Evolutionary conservation across 495 filamentous ascomycete genomes (phyloP), one percentile per base, ranked within the genome.

Genomic region (Penicillium malachiteum): DNA sequence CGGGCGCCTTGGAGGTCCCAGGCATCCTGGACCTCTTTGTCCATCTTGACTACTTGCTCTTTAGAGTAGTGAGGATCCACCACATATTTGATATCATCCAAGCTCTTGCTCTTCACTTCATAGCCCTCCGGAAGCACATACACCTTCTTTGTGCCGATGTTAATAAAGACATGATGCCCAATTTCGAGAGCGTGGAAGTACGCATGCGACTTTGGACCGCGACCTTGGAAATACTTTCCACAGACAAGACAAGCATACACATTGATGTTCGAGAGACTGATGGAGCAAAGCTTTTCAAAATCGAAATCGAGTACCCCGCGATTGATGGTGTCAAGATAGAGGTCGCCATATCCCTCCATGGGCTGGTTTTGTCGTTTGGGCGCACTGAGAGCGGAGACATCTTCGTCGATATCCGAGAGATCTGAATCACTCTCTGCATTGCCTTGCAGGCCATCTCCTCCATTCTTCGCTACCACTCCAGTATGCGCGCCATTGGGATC

Each of bases 31-130:
- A 84, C 82, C 66, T 89, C 87, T 64, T 82, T 88, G 72, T 97
- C 94, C 10, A 97, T 70, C 64, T 84, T 85, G 59, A 78, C 73
- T 7, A 97, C 92, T 59, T 96, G 87, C 31, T 83, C 81, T 61
- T 86, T 87, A 54, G 84, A 82, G 58, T 91, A 92, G 53, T 82
- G 81, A n/a, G 94, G 94, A 73, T 97, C 93, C 6, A 95, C 93
- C 35, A 96, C 92, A 69, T 95, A 96, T 71, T 97, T 97, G 74
- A 99, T 96, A 74, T 99, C 94, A 59, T 97, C 95, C 59, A 99
- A 81, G 34, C 90, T 95, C 74, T 95, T 93, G 73, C 87, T 96
- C 70, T 87, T 86, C 43, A 97, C 94, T 68, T 99, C 94, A 66
- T 99, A 99, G 32, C 95, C 93, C 68, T 99, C 94, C 2, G 94